phyloP scores from a whole-genome alignment of 176 grass and related monocot species.

The Carex myosuroides region DNA sequence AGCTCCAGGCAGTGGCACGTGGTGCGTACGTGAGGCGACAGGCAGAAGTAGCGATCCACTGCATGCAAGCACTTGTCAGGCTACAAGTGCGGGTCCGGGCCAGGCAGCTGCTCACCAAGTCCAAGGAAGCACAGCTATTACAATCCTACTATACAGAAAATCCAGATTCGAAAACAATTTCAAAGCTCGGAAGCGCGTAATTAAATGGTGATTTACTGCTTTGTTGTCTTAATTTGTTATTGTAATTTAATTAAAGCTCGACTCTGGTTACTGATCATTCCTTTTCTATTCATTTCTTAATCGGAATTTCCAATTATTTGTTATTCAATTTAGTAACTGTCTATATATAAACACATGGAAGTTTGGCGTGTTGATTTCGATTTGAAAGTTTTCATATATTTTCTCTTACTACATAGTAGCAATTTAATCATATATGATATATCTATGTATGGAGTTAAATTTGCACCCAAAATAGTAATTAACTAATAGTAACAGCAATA shows the following conservation, averaged over 20 bases:
- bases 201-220: neutral
- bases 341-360: neutral
- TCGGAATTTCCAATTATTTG: neutral
- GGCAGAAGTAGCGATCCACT: conserved; percentile 63
- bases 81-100: conserved; percentile 70
- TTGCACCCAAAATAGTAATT: neutral
- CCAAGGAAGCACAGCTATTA: conserved; percentile 35
- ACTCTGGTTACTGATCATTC: conserved; percentile 6
- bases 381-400: neutral
- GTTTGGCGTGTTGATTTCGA: neutral
- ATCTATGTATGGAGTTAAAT: neutral
- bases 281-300: conserved; percentile 21
- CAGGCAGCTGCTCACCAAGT: conserved; percentile 42
- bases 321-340: neutral
- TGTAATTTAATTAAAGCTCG: neutral
- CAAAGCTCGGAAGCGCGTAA: neutral
- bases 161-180: neutral
- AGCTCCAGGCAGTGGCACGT: conserved; percentile 86
- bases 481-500: neutral
- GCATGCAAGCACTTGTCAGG: conserved; percentile 84
- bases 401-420: neutral
- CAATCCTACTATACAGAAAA: conserved; percentile 3
- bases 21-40: conserved; percentile 77
- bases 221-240: neutral
- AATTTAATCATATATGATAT: neutral